These are phyloP conservation scores for Dipodascus albidus DNA, from an alignment of 805 yeast genomes.

Conservation along the genomic window DNA sequence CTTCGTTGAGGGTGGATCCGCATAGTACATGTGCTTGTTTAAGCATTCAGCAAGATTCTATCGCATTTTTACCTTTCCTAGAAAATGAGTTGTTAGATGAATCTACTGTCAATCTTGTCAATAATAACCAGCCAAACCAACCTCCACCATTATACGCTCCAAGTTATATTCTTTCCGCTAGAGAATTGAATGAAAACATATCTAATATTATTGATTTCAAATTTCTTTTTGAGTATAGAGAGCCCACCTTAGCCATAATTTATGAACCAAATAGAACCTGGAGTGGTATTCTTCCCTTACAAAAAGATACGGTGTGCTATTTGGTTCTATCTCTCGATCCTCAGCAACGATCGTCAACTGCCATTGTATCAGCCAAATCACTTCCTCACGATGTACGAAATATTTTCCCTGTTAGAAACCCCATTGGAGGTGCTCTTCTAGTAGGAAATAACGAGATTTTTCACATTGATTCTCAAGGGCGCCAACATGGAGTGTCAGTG, in stretches of 20 bases:
- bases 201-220: slow-evolving; percentile 57
- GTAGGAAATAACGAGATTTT: slow-evolving; percentile 69
- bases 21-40: slow-evolving; percentile 36
- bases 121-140: slow-evolving; percentile 1
- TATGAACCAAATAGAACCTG: slow-evolving; percentile 52
- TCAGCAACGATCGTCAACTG: slow-evolving; percentile 43
- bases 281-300: slow-evolving; percentile 60
- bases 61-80: slow-evolving; percentile 62
- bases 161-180: slow-evolving; percentile 50
- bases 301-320: slow-evolving; percentile 51
- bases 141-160: slow-evolving; percentile 30
- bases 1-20: slow-evolving; percentile 53
- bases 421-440: slow-evolving; percentile 56
- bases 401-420: slow-evolving; percentile 50
- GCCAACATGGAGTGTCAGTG: slow-evolving; percentile 48
- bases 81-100: slow-evolving; percentile 24
- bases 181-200: slow-evolving; percentile 44
- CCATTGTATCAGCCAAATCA: slow-evolving; percentile 50
- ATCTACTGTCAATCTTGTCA: background rate
- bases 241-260: slow-evolving; percentile 69
- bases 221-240: slow-evolving; percentile 63
- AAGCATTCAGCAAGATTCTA: slow-evolving; percentile 44
- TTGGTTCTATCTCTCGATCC: slow-evolving; percentile 61
- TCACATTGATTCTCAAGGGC: slow-evolving; percentile 72
- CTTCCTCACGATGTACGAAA: slow-evolving; percentile 67